These are phyloP conservation scores for Tetragonia tetragonoides DNA, from an alignment of 148 eudicot species.

Conservation along the genomic window DNA sequence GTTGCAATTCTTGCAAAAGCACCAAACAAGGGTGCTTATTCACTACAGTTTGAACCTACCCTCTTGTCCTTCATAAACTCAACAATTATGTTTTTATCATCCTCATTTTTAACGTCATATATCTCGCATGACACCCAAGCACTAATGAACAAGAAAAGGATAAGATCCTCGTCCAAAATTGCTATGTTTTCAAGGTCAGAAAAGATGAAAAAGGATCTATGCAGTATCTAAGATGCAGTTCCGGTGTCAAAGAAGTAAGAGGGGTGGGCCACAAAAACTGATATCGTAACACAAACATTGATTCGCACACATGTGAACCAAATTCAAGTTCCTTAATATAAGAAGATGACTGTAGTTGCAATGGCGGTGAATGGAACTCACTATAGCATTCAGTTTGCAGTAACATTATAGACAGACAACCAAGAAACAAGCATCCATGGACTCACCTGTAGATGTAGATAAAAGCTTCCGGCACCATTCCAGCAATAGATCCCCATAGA, in stretches of 20 bases:
- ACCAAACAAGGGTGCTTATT: neutral
- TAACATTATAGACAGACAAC: neutral
- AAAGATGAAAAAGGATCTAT: neutral
- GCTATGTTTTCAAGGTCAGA: neutral
- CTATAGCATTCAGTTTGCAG: neutral
- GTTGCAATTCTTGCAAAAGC: neutral
- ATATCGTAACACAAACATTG: neutral
- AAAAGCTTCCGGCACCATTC: slow-evolving; percentile 95
- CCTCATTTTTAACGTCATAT: no score
- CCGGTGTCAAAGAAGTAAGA: neutral
- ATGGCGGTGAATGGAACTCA: neutral
- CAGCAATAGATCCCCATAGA: slow-evolving; percentile 81
- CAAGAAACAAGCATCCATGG: neutral
- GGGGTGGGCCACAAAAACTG: no score
- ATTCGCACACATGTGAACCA: neutral
- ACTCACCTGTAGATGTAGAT: slow-evolving; percentile 84
- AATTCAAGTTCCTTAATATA: neutral
- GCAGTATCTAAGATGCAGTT: neutral
- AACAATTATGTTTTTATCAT: no score
- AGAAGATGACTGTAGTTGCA: neutral
- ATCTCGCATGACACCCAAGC: no score
- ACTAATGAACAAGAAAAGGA: no score
- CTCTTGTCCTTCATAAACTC: no score
- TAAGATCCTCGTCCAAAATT: no score
- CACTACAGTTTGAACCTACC: no score